These are phyloP conservation scores for Solanum corneliomulleri DNA, from an alignment of 257 asterid genomes.

Conservation along the genomic window DNA sequence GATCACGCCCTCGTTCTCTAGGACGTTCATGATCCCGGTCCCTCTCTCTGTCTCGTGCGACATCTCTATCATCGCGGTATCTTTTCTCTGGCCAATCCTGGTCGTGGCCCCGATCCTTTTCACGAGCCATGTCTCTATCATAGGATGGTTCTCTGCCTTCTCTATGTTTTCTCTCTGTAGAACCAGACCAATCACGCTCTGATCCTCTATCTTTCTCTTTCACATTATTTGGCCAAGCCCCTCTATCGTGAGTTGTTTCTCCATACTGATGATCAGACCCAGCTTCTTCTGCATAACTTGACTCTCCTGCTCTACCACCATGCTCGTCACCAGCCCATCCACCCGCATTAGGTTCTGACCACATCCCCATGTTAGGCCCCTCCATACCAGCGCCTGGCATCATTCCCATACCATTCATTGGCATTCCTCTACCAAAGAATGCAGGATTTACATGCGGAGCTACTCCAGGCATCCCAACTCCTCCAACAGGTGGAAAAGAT, in stretches of 20 bases:
- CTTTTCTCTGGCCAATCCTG: slow-evolving; percentile 52
- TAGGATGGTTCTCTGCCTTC: slow-evolving; percentile 66
- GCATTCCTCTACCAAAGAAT: slow-evolving; percentile 88
- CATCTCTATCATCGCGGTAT: slow-evolving; percentile 52
- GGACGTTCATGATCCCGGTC: slow-evolving; percentile 46
- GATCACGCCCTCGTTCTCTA: slow-evolving; percentile 45
- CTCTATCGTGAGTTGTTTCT: slow-evolving; percentile 72
- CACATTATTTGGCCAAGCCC: slow-evolving; percentile 44
- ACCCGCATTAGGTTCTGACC: slow-evolving; percentile 69
- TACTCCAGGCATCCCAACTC: slow-evolving; percentile 80
- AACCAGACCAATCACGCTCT: slow-evolving; percentile 78
- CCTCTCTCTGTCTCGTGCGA: slow-evolving; percentile 47
- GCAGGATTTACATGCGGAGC: slow-evolving; percentile 99
- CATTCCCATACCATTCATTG: slow-evolving; percentile 84
- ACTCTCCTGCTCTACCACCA: slow-evolving; percentile 79
- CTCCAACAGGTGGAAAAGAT: slow-evolving; percentile 65
- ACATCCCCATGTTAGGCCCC: slow-evolving; percentile 82
- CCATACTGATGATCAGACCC: slow-evolving; percentile 80
- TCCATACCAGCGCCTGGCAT: slow-evolving; percentile 70
- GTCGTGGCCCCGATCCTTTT: slow-evolving; percentile 38
- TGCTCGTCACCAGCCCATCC: slow-evolving; percentile 90
- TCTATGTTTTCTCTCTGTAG: slow-evolving; percentile 67
- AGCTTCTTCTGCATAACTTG: slow-evolving; percentile 88
- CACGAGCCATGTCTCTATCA: slow-evolving; percentile 50
- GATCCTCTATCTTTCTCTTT: slow-evolving; percentile 76